Percentiles rank a stretch among this genome's conserved stretches.
Evolutionary conservation across 2,329 filamentous ascomycete species (phyloP).

Genomic region (Polychaeton citri): DNA sequence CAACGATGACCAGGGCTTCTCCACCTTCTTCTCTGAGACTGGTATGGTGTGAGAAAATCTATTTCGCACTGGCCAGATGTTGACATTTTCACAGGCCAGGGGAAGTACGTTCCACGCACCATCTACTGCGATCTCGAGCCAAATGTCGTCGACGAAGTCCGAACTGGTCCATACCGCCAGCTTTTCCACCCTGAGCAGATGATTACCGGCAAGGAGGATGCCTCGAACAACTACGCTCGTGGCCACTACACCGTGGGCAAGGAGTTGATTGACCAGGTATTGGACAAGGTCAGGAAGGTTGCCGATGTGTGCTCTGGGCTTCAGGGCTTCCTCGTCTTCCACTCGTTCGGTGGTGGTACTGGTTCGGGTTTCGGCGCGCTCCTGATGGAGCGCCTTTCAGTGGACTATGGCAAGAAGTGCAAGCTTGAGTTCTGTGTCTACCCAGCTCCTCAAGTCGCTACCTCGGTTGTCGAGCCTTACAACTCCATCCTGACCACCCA

Average conservation of each 20-base stretch:
- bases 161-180: constrained; percentile 88
- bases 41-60: too few species aligned
- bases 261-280: constrained; percentile 94
- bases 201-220: constrained; percentile 99
- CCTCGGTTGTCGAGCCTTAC: constrained; percentile 97
- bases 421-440: constrained; percentile 99
- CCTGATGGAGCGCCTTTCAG: constrained; percentile 95
- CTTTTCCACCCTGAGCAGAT: constrained; percentile 99
- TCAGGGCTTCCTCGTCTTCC: constrained; percentile 98
- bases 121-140: constrained; percentile 99
- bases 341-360: constrained; percentile 98
- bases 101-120: constrained; percentile 96
- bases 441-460: constrained; percentile 91
- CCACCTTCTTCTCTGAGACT: constrained; percentile 99
- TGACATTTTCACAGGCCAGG: constrained; percentile 53
- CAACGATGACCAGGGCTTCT: constrained; percentile 94
- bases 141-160: constrained; percentile 98
- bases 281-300: constrained; percentile 95
- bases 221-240: constrained; percentile 99
- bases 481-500: constrained; percentile 99
- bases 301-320: constrained; percentile 97
- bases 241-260: constrained; percentile 99
- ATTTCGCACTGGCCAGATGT: constrained; percentile 1
- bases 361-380: constrained; percentile 97
- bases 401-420: constrained; percentile 99